Percentiles rank a stretch among this genome's conserved stretches.
These are phyloP conservation scores for Acanthamoeba castellanii DNA, from an alignment of 208 protist species.

Conservation along the genomic window DNA sequence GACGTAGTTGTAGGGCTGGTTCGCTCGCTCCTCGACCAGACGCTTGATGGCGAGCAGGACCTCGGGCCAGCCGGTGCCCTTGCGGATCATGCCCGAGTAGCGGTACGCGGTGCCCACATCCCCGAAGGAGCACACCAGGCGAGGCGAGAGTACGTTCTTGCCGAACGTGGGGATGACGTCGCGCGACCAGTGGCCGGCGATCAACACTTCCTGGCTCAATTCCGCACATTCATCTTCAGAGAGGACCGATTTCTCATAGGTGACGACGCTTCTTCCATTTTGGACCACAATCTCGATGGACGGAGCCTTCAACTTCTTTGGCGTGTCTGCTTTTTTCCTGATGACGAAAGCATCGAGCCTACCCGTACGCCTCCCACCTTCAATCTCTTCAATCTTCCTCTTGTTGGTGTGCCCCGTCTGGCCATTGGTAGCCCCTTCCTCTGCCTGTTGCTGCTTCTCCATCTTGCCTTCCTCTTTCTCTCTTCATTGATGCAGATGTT, in stretches of 20 bases:
- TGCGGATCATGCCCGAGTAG: not conserved
- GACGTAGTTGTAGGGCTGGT: constrained; percentile 32
- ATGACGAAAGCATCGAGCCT: too few relatives aligned
- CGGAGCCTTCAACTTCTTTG: not conserved
- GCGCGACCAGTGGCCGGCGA: not conserved
- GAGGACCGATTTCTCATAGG: not conserved
- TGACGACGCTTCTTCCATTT: not conserved
- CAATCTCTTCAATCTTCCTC: too few relatives aligned
- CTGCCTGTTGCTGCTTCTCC: too few relatives aligned
- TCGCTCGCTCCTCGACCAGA: not conserved
- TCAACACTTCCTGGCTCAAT: not conserved
- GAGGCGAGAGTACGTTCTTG: not conserved
- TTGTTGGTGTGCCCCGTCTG: too few relatives aligned
- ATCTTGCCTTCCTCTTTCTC: too few relatives aligned
- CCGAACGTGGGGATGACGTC: constrained; percentile 15
- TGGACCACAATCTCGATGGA: not conserved
- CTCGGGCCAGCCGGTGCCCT: not conserved
- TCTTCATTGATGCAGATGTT: too few relatives aligned
- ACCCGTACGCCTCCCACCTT: too few relatives aligned
- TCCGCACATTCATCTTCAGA: not conserved
- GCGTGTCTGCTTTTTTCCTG: not conserved
- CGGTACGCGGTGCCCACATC: constrained; percentile 1
- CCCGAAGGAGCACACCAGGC: constrained; percentile 6
- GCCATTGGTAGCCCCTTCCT: too few relatives aligned
- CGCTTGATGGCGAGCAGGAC: constrained; percentile 1